Evolutionary conservation across 2,329 filamentous ascomycete species (phyloP), one percentile per base, ranked within the genome.

Genomic region (Chalaropsis ovoidea): DNA sequence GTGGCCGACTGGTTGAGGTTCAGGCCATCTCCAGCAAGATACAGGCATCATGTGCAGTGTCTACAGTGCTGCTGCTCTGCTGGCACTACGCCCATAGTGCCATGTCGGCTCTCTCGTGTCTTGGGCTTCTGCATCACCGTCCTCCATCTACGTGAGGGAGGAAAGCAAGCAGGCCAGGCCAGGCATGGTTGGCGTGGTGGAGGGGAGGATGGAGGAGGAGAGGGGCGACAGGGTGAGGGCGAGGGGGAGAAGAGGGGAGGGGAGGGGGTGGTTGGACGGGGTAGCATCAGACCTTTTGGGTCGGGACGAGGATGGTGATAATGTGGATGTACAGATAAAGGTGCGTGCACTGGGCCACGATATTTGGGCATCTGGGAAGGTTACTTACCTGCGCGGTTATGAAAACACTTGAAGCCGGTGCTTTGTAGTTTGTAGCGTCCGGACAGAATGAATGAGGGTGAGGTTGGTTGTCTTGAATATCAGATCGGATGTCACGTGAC

Each of bases 271-370:
- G 54, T 22, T 58, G 54, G 54, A 58, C 54, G 54, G 27, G 54
- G 54, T 58, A 58, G 54, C 31, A 58, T 58, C 27, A 39, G 31
- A 39, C 24, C 2, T 52, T 58, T 58, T 58, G 54, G 54, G 54
- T 58, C 10, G 54, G 54, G 54, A 58, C 31, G 54, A 58, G 54
- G 27, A 58, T 58, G 54, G 17, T 17, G 54, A 58, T 58, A 17
- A 31, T 58, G 54, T 31, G 27, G 54, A 58, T 39, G 54, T 58
- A 31, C 54, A n/a, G 54, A 39, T 17, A 58, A 52, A 24, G 47
- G 47, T 27, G 11, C 47, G 47, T 52, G 47, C 47, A 52, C 47
- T 52, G 8, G 47, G 24, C 27, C 24, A 13, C 35, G 35, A 39
- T 39, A 10, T 39, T 39, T 39, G 35, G 35, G 22, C 10, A 52